Evolutionary conservation across 2,329 filamentous ascomycete genomes (phyloP), one percentile per base, ranked within the genome.

Genomic region (Cladophialophora immunda): DNA sequence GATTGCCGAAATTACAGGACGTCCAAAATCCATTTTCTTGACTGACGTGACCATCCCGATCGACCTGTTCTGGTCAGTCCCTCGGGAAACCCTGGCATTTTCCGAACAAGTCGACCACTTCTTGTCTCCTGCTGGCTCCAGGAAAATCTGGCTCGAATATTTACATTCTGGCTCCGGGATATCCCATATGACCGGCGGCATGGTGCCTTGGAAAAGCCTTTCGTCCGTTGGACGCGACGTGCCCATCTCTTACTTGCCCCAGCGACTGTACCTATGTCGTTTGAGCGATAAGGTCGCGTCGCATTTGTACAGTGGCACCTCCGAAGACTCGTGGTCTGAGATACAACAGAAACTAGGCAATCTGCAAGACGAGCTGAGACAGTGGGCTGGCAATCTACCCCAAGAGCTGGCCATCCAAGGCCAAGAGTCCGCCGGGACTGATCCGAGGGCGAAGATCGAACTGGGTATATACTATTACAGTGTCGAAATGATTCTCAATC

Each of bases 381-480:
- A 30, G 2, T 72, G 70, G 70, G 55, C 36, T 11, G 55, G 69
- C 19, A 58, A 55, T 15, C 54, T 70, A 1, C 67, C 41, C 9
- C 60, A 56, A n/a, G 64, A 68, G 11, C 59, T 69, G 8, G 57
- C 41, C 32, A 54, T 62, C 32, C 58, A 66, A 58, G 65, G 61
- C 19, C 17, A 38, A 32, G 47, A n/a, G 19, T 60, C 50, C 1
- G 30, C 36, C 27, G 64, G 53, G 47, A 67, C 47, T 29, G 71
- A 68, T 58, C 68, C 64, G 38, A 68, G 66, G 56, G 68, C 41
- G 56, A 68, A 61, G 53, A 62, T 74, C 50, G 68, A 73, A 56
- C 56, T 76, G 27, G 63, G 59, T 36, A 69, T 75, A 52, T 65
- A 73, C 34, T 75, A 73, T 57, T 61, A 74, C 62, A 76, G 75